phyloP scores from a whole-genome alignment of 352 stramenopile genomes.

The Phytophthora sp. region DNA sequence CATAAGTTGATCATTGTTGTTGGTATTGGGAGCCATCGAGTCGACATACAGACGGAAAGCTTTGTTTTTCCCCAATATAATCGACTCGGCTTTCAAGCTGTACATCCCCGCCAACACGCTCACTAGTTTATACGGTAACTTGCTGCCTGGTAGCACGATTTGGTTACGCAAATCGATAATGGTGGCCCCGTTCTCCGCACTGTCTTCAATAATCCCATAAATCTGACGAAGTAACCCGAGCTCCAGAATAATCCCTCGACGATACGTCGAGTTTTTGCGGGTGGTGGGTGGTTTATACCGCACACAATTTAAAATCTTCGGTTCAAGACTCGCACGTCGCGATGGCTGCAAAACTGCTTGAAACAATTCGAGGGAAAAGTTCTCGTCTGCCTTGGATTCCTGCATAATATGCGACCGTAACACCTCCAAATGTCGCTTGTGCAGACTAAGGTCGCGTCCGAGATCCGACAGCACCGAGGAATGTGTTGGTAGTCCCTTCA shows the following conservation, averaged over 20 bases:
- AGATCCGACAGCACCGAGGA: slow-evolving; percentile 78
- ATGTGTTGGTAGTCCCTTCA: slow-evolving; percentile 60
- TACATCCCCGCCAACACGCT: slow-evolving; percentile 73
- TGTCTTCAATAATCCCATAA: slow-evolving; percentile 75
- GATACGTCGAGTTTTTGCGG: slow-evolving; percentile 7
- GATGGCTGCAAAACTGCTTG: slow-evolving; percentile 74
- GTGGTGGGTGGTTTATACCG: slow-evolving; percentile 54
- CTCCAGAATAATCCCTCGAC: slow-evolving; percentile 66
- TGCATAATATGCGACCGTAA: slow-evolving; percentile 71
- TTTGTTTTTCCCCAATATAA: slow-evolving; percentile 86
- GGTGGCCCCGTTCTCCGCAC: slow-evolving; percentile 62
- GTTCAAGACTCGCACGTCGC: slow-evolving; percentile 54
- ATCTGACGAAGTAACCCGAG: slow-evolving; percentile 73
- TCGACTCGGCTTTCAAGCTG: slow-evolving; percentile 69
- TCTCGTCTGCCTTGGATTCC: slow-evolving; percentile 66
- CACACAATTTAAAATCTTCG: slow-evolving; percentile 85
- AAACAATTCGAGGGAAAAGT: slow-evolving; percentile 72
- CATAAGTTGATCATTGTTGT: slow-evolving; percentile 10
- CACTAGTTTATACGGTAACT: slow-evolving; percentile 82
- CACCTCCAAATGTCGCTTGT: slow-evolving; percentile 76
- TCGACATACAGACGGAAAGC: slow-evolving; percentile 74
- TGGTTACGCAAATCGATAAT: slow-evolving; percentile 79
- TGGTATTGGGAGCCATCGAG: slow-evolving; percentile 29
- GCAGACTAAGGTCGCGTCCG: slow-evolving; percentile 65
- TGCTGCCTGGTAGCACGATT: slow-evolving; percentile 74